Base-by-base conservation (phyloP, 1,284 basidiomycete species). In the Pulchroboletus neoregius region DNA sequence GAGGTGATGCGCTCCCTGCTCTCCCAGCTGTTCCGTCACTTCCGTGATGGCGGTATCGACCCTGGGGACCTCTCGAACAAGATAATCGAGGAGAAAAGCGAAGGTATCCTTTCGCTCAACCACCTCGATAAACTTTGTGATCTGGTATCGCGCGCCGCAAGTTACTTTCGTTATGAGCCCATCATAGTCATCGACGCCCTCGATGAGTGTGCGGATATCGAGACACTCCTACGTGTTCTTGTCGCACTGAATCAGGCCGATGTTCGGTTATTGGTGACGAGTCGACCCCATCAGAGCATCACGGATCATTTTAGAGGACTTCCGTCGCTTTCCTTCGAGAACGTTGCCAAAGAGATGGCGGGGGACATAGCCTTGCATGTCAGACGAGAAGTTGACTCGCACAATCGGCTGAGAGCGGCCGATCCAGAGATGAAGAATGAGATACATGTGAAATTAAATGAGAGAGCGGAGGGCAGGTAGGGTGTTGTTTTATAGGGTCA, bases 31-130 rank as follows among this genome's bases (percentile, higher is more conserved):
- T 5, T 35, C 3, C 7, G 16, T 22, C 26, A 35, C 9, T 9
- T 35, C n/a, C 18, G 8, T 15, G 34, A 43, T 15, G 18, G 8
- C 9, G 27, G 6, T 11, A 2, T 39, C 1, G 24, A 45, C 15
- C 13, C 36, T 9, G 42, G 42, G 15, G 46, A 39, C 6, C n/a
- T 45, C 10, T 24, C 44, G n/a, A 27, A 22, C 8, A 27, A 33
- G 12, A 28, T 48, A 24, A 31, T 48, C 5, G 26, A 45, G 18
- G n/a, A 34, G 15, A 48, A 45, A 27, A 45, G 37, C 9, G 20
- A 31, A 6, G 37, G 36, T 10, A 23, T 27, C 13, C 26, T 30
- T 15, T 24, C 32, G 4, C 37, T 48, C 6, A 13, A 32, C 11
- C 22, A 48, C 20, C 9, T 38, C 3, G 26, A 16, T 12, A n/a